These are phyloP conservation scores for Rhodotorula sp. DNA, from an alignment of 1,284 basidiomycete species.

Conservation along the genomic window DNA sequence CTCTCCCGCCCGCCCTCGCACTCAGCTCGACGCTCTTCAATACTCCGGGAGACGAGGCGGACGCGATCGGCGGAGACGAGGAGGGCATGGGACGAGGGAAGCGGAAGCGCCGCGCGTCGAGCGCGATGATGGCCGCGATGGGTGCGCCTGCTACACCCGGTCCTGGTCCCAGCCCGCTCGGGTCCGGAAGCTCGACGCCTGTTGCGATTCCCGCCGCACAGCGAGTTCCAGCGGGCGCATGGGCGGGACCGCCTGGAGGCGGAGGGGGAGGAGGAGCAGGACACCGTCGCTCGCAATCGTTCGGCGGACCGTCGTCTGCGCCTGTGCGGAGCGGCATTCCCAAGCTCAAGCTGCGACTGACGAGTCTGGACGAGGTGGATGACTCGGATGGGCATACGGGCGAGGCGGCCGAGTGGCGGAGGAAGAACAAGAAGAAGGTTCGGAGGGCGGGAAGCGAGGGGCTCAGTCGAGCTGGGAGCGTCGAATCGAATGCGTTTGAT, in stretches of 20 bases:
- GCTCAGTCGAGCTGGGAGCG: constrained; percentile 21
- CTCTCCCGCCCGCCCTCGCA: constrained; percentile 10
- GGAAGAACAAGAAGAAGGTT: constrained; percentile 37
- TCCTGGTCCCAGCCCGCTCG: constrained; percentile 11
- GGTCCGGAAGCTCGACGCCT: constrained; percentile 2
- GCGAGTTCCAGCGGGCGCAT: neutral
- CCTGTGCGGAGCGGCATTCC: constrained; percentile 28
- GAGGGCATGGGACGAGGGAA: constrained; percentile 40
- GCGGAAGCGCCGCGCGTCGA: constrained; percentile 39
- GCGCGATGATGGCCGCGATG: constrained; percentile 37
- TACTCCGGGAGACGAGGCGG: constrained; percentile 13
- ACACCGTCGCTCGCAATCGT: constrained; percentile 10
- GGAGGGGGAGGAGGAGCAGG: neutral
- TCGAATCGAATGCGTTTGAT: constrained; percentile 3
- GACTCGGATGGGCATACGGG: constrained; percentile 39
- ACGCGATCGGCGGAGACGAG: constrained; percentile 34
- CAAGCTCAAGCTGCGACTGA: constrained; percentile 31
- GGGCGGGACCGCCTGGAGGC: neutral
- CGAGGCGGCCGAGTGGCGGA: constrained; percentile 32
- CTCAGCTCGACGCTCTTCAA: constrained; percentile 24
- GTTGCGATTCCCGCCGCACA: neutral
- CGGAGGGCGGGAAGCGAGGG: constrained; percentile 35
- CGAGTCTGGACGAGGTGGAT: constrained; percentile 35
- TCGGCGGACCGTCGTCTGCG: constrained; percentile 16
- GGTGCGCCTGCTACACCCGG: constrained; percentile 2